Evolutionary conservation across 1,284 basidiomycete genomes (phyloP), one percentile per base, ranked within the genome.

Genomic region (Volvariella surrecta): DNA sequence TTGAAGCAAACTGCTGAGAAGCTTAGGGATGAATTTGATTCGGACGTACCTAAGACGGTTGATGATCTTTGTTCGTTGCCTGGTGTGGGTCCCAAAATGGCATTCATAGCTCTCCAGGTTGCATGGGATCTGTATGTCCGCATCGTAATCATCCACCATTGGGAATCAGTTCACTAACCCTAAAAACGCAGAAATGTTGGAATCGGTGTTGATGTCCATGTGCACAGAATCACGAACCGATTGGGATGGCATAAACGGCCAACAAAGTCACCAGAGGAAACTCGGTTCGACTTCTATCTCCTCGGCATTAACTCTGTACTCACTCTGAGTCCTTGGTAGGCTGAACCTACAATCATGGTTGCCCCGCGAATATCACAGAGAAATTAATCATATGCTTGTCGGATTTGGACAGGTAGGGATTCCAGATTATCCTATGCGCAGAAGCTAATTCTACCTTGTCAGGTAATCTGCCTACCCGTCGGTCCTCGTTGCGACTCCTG

Each of bases 201-300:
- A 0, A 96, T 99, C 31, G 95, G 95, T 0, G 94, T 98, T 0
- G 95, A 98, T 54, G 86, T 91, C 0, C 93, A 99, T 56, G 95
- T 99, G 1, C 93, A 98, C 54, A 72, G 95, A 1, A 94, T 98
- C 45, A 91, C 92, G 10, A 95, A 97, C 54, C 73, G 93, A 15
- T 64, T 98, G 0, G 82, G 87, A 17, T 98, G 95, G 95, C 91
- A 96, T 60, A 76, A 78, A 43, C 79, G 75, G 2, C 77, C 79
- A 3, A 95, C 92, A 0, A 89, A 83, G 53, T 86, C 72, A 1
- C 88, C 95, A 0, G 94, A 98, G 59, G 78, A 89, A 55, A 97
- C 95, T 0, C 69, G 89, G 84, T 83, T 45, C 22, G 56, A 21
- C 24, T 4, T n/a, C 11, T 45, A 20, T 13, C 32, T 41, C 9